Base-by-base conservation (phyloP, 257 asterid genomes). In the Solanum ossicruentum region DNA sequence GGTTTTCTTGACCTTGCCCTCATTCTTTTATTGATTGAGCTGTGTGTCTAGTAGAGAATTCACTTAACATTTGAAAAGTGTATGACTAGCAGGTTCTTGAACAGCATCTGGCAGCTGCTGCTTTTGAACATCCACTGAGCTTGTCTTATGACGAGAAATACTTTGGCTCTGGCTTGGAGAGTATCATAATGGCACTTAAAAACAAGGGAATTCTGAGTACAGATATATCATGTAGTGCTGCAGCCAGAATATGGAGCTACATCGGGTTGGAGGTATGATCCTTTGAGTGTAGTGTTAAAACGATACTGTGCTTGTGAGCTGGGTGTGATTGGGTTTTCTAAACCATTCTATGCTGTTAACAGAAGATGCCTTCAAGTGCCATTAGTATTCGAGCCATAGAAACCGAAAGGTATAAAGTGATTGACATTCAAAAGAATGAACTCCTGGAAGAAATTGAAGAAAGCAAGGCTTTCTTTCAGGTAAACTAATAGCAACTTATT, bases 391-490 rank as follows among this genome's bases (percentile, higher is more conserved):
- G 99, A 80, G 94, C 98, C 85, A 96, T 94, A 81, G 99, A 94
- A 86, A 83, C 91, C 58, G 94, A 88, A 89, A 91, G 94, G 45
- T 96, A 91, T 90, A 92, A 89, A 91, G 99, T 96, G 77, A 91
- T 93, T 80, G 94, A 94, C 91, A 84, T 87, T 89, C 90, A 83
- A 86, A 96, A 85, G 84, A 85, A 92, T 77, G 96, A 93, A 90
- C 91, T 93, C 86, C 92, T 96, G 63, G 99, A 96, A 94, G 99
- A 96, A 90, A 92, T 96, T 87, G 99, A 96, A 90, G 99, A 96
- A 88, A 94, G 98, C 93, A 92, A 84, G 90, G 97, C 98, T 85
- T 94, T 96, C 91, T 96, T 96, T 89, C 98, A 96, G 97, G 99
- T 93, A 83, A 86, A 87, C 45, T 81, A 61, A 82, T 21, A 73